Evolutionary conservation across 768 basidiomycete species (phyloP), one percentile per base, ranked within the genome.

Genomic region (Leucosporidium yakuticum): DNA sequence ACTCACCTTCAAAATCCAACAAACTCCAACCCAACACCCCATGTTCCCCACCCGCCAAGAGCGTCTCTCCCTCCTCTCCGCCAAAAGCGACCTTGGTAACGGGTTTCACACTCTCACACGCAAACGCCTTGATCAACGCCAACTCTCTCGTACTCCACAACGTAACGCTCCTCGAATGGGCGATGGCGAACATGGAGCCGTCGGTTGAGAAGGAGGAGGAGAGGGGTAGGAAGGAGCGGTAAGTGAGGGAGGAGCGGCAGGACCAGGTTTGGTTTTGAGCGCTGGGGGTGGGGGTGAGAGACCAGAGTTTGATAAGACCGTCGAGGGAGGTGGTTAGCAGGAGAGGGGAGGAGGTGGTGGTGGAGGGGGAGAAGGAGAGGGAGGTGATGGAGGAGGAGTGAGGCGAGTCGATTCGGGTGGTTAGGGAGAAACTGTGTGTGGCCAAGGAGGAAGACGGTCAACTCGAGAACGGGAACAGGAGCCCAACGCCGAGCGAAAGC

Each of bases 381-480:
- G 84, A 83, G 17, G 85, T 85, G 36, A 96, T 82, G 51, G 80
- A 78, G 47, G 80, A 75, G 34, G 88, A 89, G 78, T 98, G 96
- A 11, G 95, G 93, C 34, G 85, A 83, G 77, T 95, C 90, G 68
- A 96, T 85, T 61, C 92, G 86, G 20, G 93, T 94, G 78, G 92
- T 93, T 75, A 98, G 83, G 14, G 72, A 39, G 66, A 80, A 81
- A 31, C 78, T 76, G 63, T 4, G 4, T 1, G 14, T 36, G 59
- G 47, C 32, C 53, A 3, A 50, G 39, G 20, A 32, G 17, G 62
- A 54, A 55, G 49, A n/a, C 62, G 25, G 5, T 20, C 27, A 60
- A 23, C 55, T 4, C 60, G 27, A 31, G 9, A 53, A n/a, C 39
- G 11, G 54, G 11, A n/a, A 34, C 8, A 47, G 21, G 49, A 27